These are phyloP conservation scores for Aspergillus incahuasiensis DNA, from an alignment of 495 filamentous ascomycete genomes.

Conservation along the genomic window DNA sequence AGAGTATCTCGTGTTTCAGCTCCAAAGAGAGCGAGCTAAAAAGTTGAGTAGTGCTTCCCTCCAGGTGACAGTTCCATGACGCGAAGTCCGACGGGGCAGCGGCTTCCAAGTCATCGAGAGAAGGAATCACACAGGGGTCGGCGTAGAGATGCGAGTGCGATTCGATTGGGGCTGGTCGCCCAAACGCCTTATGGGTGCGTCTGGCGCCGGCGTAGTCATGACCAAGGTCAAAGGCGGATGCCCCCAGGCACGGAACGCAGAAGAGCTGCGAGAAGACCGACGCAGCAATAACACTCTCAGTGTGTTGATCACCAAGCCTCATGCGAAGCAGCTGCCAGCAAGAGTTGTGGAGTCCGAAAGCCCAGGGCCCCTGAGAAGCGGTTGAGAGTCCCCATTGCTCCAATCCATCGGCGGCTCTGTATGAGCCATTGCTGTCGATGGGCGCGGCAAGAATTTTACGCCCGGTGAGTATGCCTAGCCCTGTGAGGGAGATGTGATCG, in stretches of 20 bases:
- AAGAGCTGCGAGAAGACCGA: slow-evolving; percentile 14
- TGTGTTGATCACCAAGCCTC: slow-evolving; percentile 6
- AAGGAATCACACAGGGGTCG: slow-evolving; percentile 12
- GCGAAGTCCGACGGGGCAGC: not conserved
- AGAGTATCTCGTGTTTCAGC: slow-evolving; percentile 8
- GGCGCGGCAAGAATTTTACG: slow-evolving; percentile 4
- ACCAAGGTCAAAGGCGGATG: slow-evolving; percentile 13
- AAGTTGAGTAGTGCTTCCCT: not conserved
- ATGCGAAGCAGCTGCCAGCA: slow-evolving; percentile 18
- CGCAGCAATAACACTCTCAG: slow-evolving; percentile 2
- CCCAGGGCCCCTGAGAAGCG: slow-evolving; percentile 7
- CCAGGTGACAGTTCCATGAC: not conserved
- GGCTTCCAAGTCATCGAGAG: slow-evolving; percentile 7
- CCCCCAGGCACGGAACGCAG: slow-evolving; percentile 6
- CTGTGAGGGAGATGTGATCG: slow-evolving; percentile 8
- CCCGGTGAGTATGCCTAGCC: slow-evolving; percentile 4
- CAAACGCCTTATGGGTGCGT: slow-evolving; percentile 4
- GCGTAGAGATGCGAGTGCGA: slow-evolving; percentile 11
- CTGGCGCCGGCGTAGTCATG: slow-evolving; percentile 16
- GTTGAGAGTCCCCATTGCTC: slow-evolving; percentile 12
- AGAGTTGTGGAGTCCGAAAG: slow-evolving; percentile 17
- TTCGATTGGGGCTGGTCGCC: not conserved
- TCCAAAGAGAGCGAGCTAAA: slow-evolving; percentile 9
- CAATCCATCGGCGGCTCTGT: slow-evolving; percentile 5
- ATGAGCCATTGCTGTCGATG: slow-evolving; percentile 8